A percentile compares a stretch with the other conserved stretches of the same genome.
Evolutionary conservation across 2,329 filamentous ascomycete genomes (phyloP).

Genomic region (Nothomitra cinnamomea): DNA sequence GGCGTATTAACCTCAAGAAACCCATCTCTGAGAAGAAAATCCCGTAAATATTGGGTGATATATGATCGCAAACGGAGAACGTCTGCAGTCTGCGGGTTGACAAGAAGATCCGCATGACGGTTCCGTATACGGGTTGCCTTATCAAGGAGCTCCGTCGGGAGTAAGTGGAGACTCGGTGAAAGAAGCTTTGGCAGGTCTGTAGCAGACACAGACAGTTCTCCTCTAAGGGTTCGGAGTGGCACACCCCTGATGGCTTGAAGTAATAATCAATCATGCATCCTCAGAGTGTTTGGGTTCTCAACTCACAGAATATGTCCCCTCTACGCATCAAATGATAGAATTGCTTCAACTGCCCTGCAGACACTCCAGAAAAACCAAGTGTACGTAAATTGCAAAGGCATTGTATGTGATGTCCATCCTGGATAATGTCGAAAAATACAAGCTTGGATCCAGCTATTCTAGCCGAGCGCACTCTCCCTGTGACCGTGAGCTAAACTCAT

Average conservation of each 20-base stretch:
- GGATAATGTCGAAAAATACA: conserved; percentile 65
- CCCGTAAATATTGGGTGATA: conserved; percentile 57
- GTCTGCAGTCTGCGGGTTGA: conserved; percentile 51
- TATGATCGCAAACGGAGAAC: conserved; percentile 56
- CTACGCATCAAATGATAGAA: conserved; percentile 51
- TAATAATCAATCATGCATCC: conserved; percentile 8
- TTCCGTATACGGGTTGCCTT: conserved; percentile 56
- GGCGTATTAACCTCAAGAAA: conserved; percentile 88
- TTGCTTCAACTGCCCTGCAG: conserved; percentile 33
- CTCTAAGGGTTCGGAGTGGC: conserved; percentile 51
- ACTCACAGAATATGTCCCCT: conserved; percentile 70
- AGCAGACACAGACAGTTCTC: conserved; percentile 59
- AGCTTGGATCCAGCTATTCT: conserved; percentile 61
- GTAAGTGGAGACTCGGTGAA: conserved; percentile 60
- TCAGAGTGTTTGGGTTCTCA: neutral
- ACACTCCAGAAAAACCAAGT: conserved; percentile 22
- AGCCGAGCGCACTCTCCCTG: conserved; percentile 59
- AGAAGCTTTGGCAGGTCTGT: conserved; percentile 52
- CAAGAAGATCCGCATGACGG: conserved; percentile 74
- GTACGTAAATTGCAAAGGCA: conserved; percentile 53
- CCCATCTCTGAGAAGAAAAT: conserved; percentile 50
- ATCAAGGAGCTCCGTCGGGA: conserved; percentile 55
- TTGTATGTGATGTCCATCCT: conserved; percentile 58
- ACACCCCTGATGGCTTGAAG: conserved; percentile 45
- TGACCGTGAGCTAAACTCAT: conserved; percentile 11